These are phyloP conservation scores for Phialophora tarda DNA, from an alignment of 2,329 filamentous ascomycete species.

Conservation along the genomic window DNA sequence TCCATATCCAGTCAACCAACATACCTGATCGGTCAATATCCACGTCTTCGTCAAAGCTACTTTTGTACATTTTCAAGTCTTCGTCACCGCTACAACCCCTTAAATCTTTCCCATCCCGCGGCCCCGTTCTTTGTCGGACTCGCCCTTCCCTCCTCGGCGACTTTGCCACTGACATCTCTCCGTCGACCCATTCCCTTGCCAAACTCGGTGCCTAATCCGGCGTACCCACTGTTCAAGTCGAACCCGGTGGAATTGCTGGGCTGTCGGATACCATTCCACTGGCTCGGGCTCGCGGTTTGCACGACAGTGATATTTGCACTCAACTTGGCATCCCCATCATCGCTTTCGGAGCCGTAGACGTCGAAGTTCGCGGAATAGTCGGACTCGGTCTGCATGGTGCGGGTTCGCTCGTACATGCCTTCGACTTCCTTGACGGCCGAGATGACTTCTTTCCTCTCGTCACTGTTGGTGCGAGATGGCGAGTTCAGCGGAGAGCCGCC, in stretches of 20 bases:
- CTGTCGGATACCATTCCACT: constrained; percentile 35
- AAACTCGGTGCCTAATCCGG: constrained; percentile 39
- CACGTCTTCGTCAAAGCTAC: not conserved
- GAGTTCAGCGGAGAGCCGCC: constrained; percentile 16
- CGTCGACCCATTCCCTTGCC: constrained; percentile 51
- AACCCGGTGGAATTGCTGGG: constrained; percentile 37
- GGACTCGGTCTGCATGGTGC: constrained; percentile 36
- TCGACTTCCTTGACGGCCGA: constrained; percentile 18
- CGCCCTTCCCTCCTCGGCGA: constrained; percentile 54
- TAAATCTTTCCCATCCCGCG: constrained; percentile 55
- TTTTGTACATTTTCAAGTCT: not conserved
- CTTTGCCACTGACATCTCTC: constrained; percentile 55
- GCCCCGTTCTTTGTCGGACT: constrained; percentile 29
- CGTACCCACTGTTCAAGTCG: constrained; percentile 38
- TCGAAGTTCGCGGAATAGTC: constrained; percentile 38
- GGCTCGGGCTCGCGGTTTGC: constrained; percentile 34
- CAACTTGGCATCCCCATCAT: constrained; percentile 28
- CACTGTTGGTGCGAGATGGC: constrained; percentile 12
- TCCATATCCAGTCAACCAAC: not conserved
- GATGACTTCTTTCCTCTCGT: constrained; percentile 15
- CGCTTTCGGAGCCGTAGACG: constrained; percentile 32
- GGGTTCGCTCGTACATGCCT: constrained; percentile 32
- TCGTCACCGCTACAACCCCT: constrained; percentile 45
- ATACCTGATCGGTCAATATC: not conserved
- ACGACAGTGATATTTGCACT: constrained; percentile 22